Conservation (phyloP, 805 yeast genomes). For the Cyberlindnera bimundalis region DNA sequence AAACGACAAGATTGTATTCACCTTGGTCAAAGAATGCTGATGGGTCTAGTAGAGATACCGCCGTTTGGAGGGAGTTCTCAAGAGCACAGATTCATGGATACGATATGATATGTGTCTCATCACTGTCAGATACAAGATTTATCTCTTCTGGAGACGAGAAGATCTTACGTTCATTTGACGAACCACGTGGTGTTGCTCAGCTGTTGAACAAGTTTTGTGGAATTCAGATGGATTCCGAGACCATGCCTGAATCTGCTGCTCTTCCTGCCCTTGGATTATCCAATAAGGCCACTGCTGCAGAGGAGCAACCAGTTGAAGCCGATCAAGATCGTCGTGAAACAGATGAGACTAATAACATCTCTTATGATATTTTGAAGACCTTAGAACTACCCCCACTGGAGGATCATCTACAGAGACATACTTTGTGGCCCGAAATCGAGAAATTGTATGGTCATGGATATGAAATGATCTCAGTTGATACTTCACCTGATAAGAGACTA, state of each 20-base stretch:
- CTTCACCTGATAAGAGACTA: constrained; percentile 55
- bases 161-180: constrained; percentile 80
- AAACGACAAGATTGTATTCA: constrained; percentile 84
- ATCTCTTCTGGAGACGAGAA: constrained; percentile 97
- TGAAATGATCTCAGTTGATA: constrained; percentile 78
- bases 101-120: constrained; percentile 81
- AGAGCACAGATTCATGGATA: constrained; percentile 98
- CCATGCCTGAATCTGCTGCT: constrained; percentile 78
- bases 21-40: constrained; percentile 45
- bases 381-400: constrained; percentile 73
- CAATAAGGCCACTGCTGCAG: constrained; percentile 71
- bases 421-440: constrained; percentile 93
- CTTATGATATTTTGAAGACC: constrained; percentile 44
- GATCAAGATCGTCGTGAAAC: constrained; percentile 31
- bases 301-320: constrained; percentile 28
- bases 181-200: constrained; percentile 74
- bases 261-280: constrained; percentile 93
- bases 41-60: constrained; percentile 28
- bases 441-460: constrained; percentile 97
- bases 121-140: constrained; percentile 58
- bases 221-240: constrained; percentile 31
- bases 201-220: constrained; percentile 55
- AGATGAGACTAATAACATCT: constrained; percentile 35
- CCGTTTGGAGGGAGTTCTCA: constrained; percentile 86
- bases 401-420: constrained; percentile 85